These are phyloP conservation scores for Globisporangium carolinianum DNA, from an alignment of 352 stramenopile species.

Conservation along the genomic window DNA sequence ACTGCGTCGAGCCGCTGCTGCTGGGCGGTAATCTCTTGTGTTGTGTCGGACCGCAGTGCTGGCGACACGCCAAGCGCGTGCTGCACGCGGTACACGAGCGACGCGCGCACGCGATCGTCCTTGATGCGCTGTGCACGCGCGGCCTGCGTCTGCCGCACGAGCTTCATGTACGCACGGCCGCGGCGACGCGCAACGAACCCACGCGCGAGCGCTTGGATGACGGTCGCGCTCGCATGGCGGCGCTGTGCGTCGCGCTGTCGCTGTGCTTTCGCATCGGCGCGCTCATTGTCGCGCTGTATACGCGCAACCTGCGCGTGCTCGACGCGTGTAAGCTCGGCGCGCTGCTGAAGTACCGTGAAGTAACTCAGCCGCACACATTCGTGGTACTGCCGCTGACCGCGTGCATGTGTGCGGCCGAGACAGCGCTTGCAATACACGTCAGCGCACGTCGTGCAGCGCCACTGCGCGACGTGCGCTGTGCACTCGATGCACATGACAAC, in stretches of 20 bases:
- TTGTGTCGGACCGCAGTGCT: constrained; percentile 48
- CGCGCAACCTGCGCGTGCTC: constrained; percentile 25
- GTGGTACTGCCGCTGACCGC: constrained; percentile 52
- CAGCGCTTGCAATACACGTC: constrained; percentile 72
- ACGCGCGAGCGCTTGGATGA: constrained; percentile 34
- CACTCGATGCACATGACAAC: constrained; percentile 71
- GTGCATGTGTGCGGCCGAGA: constrained; percentile 41
- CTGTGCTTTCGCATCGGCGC: constrained; percentile 17
- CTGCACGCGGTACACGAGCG: constrained; percentile 34
- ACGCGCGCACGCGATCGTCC: constrained; percentile 29
- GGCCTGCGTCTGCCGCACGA: constrained; percentile 40
- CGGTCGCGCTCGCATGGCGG: constrained; percentile 24
- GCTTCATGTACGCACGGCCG: constrained; percentile 39
- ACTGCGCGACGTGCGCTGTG: constrained; percentile 46
- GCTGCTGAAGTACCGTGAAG: constrained; percentile 52
- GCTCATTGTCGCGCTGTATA: constrained; percentile 18
- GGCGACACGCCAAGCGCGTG: constrained; percentile 29
- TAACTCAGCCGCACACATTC: constrained; percentile 53
- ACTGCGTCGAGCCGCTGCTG: constrained; percentile 30
- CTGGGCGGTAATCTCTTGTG: constrained; percentile 30
- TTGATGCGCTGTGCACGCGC: constrained; percentile 33
- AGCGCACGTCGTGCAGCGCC: constrained; percentile 50
- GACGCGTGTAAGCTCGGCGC: constrained; percentile 29
- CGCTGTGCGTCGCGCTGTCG: constrained; percentile 14
- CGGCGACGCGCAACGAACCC: constrained; percentile 25